phyloP scores from a whole-genome alignment of 2,329 filamentous ascomycete species.

The Verticillium tricorpus region DNA sequence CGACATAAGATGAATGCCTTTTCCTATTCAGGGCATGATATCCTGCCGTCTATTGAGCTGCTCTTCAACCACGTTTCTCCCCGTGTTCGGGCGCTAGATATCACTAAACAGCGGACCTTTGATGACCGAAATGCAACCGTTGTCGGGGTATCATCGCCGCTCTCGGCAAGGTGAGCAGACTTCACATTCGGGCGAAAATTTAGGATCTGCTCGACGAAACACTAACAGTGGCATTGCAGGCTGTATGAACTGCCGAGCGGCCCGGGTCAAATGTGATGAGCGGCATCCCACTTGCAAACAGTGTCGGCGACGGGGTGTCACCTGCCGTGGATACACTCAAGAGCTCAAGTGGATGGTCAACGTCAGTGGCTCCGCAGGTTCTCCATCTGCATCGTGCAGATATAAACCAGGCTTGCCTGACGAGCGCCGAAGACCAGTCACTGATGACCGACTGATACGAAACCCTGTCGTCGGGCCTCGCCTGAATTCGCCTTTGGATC shows the following conservation, averaged over 20 bases:
- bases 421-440: neutral
- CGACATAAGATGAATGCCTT: neutral
- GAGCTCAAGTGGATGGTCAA: slow-evolving; percentile 8
- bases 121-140: neutral
- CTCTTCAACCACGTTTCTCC: neutral
- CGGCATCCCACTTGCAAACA: slow-evolving; percentile 2
- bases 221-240: neutral
- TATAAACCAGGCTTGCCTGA: neutral
- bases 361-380: neutral
- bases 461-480: neutral
- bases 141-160: slow-evolving; percentile 4
- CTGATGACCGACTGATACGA: neutral
- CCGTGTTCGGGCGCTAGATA: neutral
- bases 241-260: slow-evolving; percentile 2
- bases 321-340: slow-evolving; percentile 5
- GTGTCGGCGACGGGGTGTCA: slow-evolving; percentile 1
- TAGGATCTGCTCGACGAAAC: neutral
- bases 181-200: neutral
- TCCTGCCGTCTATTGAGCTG: neutral
- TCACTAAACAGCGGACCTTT: neutral
- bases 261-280: slow-evolving; percentile 7
- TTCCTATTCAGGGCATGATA: neutral
- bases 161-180: slow-evolving; percentile 6
- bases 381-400: neutral
- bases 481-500: slow-evolving; percentile 2